These are phyloP conservation scores for Epichloe gansuensis DNA, from an alignment of 2,329 filamentous ascomycete species.

Conservation along the genomic window DNA sequence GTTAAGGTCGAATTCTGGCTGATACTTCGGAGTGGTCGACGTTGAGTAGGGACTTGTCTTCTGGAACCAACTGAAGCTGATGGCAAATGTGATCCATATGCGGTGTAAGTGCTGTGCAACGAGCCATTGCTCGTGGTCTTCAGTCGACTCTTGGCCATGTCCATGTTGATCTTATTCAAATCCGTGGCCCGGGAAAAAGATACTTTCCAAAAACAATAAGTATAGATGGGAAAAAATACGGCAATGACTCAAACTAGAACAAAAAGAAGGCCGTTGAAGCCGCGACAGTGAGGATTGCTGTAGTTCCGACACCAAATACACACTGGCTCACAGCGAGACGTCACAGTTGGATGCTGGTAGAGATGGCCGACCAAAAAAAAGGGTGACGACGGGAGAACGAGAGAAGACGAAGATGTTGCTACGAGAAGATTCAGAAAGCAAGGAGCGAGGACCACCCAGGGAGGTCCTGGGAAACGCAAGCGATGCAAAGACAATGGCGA, in stretches of 20 bases:
- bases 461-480: not conserved
- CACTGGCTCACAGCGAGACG: constrained; percentile 3
- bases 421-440: not conserved
- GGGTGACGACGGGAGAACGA: constrained; percentile 3
- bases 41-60: constrained; percentile 15
- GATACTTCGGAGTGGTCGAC: constrained; percentile 29
- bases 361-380: constrained; percentile 8
- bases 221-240: constrained; percentile 4
- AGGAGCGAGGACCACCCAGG: not conserved
- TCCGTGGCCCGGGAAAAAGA: not conserved
- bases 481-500: not conserved
- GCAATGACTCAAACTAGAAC: constrained; percentile 4
- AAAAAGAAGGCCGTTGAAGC: constrained; percentile 7
- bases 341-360: constrained; percentile 6
- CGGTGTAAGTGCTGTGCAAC: constrained; percentile 20
- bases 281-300: constrained; percentile 3
- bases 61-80: constrained; percentile 8
- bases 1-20: constrained; percentile 30
- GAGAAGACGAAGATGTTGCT: constrained; percentile 3
- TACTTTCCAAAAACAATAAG: constrained; percentile 1
- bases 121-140: constrained; percentile 29
- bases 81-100: constrained; percentile 12
- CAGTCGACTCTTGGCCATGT: constrained; percentile 14
- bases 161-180: constrained; percentile 14
- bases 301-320: constrained; percentile 2